Evolutionary conservation across 495 filamentous ascomycete species (phyloP).

Genomic region (Talaromyces liani): DNA sequence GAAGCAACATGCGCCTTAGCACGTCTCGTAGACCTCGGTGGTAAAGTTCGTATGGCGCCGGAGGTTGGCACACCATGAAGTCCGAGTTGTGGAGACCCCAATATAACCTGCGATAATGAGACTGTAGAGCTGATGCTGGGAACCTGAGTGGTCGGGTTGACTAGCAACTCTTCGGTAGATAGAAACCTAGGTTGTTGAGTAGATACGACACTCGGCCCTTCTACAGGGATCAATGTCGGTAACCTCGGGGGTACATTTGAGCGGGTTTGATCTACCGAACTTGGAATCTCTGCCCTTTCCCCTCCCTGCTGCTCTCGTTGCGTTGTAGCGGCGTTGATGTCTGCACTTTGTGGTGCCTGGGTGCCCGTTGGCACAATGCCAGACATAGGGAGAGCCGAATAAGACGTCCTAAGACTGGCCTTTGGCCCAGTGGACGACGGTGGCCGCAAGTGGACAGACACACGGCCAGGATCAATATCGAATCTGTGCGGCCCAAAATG

Average conservation of each 20-base stretch:
- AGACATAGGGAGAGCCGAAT: conserved; percentile 82
- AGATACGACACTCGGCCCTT: neutral
- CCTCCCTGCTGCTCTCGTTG: conserved; percentile 11
- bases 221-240: neutral
- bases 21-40: conserved; percentile 64
- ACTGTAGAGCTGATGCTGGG: conserved; percentile 10
- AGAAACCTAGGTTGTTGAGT: conserved; percentile 14
- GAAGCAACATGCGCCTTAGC: conserved; percentile 95
- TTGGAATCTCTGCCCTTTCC: neutral
- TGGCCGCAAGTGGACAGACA: conserved; percentile 63
- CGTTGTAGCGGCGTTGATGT: conserved; percentile 42
- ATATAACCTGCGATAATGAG: conserved; percentile 18
- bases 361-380: conserved; percentile 51
- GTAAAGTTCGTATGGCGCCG: conserved; percentile 24
- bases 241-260: conserved; percentile 4
- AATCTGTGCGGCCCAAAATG: conserved; percentile 37
- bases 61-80: conserved; percentile 13
- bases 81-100: conserved; percentile 13
- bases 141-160: conserved; percentile 10
- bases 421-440: conserved; percentile 55
- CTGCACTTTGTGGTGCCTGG: conserved; percentile 56
- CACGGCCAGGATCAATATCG: conserved; percentile 53
- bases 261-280: neutral
- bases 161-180: conserved; percentile 27
- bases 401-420: conserved; percentile 55